Evolutionary conservation across 345 rosid species (phyloP).

Genomic region (Barbarea vulgaris): DNA sequence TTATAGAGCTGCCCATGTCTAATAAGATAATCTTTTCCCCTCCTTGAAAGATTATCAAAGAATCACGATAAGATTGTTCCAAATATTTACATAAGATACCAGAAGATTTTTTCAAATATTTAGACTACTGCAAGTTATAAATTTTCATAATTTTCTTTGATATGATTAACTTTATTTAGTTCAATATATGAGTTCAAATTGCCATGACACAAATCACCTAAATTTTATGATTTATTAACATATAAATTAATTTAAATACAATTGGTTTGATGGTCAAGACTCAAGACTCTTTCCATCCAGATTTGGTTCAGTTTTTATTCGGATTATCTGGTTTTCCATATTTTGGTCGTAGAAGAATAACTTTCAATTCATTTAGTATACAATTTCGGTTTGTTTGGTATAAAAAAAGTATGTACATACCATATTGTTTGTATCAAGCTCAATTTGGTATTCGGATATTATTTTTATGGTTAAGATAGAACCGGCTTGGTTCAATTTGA

Average conservation of each 20-base stretch:
- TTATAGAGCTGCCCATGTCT: conserved; percentile 1
- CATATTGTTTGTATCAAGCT: too few species aligned
- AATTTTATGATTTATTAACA: background rate
- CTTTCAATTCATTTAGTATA: too few species aligned
- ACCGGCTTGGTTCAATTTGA: background rate
- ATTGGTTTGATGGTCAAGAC: background rate
- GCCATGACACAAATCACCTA: background rate
- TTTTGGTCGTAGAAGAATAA: background rate
- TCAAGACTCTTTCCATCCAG: background rate
- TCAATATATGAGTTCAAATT: background rate
- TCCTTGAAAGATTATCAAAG: background rate
- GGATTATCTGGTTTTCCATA: background rate
- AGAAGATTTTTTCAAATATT: background rate
- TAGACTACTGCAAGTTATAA: background rate
- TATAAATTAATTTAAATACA: background rate
- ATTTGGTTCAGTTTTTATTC: background rate
- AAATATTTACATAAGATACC: too few species aligned
- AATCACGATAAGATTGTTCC: background rate
- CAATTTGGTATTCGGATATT: too few species aligned
- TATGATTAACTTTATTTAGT: background rate
- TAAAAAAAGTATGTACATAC: too few species aligned
- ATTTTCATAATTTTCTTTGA: background rate
- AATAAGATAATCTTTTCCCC: background rate
- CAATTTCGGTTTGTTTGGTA: too few species aligned
- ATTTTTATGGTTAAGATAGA: background rate